Conservation (phyloP, 345 rosid species). For the Aethionema arabicum region DNA sequence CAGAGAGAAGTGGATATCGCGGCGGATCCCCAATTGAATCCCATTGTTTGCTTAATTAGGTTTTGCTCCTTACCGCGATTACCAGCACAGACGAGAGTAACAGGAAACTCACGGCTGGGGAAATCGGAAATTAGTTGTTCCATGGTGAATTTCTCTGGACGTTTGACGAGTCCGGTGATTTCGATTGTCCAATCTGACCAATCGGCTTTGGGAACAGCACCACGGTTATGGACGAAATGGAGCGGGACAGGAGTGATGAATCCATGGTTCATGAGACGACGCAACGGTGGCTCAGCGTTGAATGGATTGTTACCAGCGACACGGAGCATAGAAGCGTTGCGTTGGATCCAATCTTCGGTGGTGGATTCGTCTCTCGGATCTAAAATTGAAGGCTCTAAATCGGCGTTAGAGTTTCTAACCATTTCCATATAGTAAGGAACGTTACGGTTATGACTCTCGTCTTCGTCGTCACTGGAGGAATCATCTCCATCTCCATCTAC, state of each 20-base stretch:
- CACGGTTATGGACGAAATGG: slow-evolving; percentile 96
- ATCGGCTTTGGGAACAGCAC: slow-evolving; percentile 60
- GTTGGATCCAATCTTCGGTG: slow-evolving; percentile 75
- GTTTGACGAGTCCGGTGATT: slow-evolving; percentile 70
- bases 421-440: slow-evolving; percentile 42
- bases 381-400: slow-evolving; percentile 62
- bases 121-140: slow-evolving; percentile 69
- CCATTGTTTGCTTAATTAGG: slow-evolving; percentile 77
- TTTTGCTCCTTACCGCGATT: slow-evolving; percentile 93
- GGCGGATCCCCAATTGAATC: slow-evolving; percentile 94
- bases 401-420: slow-evolving; percentile 50
- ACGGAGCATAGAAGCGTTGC: slow-evolving; percentile 82
- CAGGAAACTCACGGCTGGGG: slow-evolving; percentile 67
- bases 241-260: slow-evolving; percentile 94
- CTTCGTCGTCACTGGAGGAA: slow-evolving; percentile 59
- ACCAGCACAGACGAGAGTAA: slow-evolving; percentile 85
- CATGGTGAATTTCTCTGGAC: slow-evolving; percentile 68
- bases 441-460: slow-evolving; percentile 37
- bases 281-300: slow-evolving; percentile 78
- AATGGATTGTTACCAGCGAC: slow-evolving; percentile 97
- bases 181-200: slow-evolving; percentile 84
- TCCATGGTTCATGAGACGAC: slow-evolving; percentile 88
- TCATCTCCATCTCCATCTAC: slow-evolving; percentile 30
- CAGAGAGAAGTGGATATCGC: slow-evolving; percentile 83
- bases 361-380: slow-evolving; percentile 77